Conservation (phyloP, 768 basidiomycete species). For the Kwoniella bestiolae region DNA sequence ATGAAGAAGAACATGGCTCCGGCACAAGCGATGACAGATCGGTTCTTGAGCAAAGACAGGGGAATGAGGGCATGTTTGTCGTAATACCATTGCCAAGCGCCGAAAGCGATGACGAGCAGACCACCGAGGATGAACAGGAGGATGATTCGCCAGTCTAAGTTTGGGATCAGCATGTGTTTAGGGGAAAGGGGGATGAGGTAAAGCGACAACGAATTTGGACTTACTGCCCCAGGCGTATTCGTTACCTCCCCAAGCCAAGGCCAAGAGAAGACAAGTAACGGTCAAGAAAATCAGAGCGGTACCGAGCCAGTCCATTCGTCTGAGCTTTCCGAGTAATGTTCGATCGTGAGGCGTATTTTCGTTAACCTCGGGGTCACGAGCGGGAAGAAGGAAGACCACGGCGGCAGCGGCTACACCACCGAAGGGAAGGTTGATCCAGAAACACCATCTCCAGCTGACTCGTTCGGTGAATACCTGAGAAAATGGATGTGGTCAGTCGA, state of each 20-base stretch:
- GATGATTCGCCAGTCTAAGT: slow-evolving; percentile 48
- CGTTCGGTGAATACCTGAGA: slow-evolving; percentile 46
- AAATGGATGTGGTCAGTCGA: not conserved
- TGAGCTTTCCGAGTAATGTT: slow-evolving; percentile 26
- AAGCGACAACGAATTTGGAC: slow-evolving; percentile 19
- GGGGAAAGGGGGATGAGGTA: not conserved
- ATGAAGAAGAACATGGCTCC: slow-evolving; percentile 43
- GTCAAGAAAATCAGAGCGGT: slow-evolving; percentile 57
- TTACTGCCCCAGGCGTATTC: slow-evolving; percentile 61
- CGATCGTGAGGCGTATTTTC: slow-evolving; percentile 26
- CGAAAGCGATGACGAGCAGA: slow-evolving; percentile 53
- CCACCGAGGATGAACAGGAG: slow-evolving; percentile 54
- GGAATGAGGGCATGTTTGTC: slow-evolving; percentile 59
- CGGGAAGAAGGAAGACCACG: slow-evolving; percentile 56
- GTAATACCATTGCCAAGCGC: slow-evolving; percentile 55
- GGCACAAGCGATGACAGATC: slow-evolving; percentile 53
- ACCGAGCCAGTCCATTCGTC: slow-evolving; percentile 60
- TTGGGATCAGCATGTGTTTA: not conserved
- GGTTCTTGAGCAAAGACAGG: slow-evolving; percentile 52
- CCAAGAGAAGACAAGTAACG: slow-evolving; percentile 60
- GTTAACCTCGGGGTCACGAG: slow-evolving; percentile 51
- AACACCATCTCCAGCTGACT: slow-evolving; percentile 60
- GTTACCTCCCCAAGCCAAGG: slow-evolving; percentile 63
- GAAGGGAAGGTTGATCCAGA: slow-evolving; percentile 56
- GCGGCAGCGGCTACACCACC: slow-evolving; percentile 51